phyloP scores from a whole-genome alignment of 2,329 filamentous ascomycete species.

The Phoma herbarum region DNA sequence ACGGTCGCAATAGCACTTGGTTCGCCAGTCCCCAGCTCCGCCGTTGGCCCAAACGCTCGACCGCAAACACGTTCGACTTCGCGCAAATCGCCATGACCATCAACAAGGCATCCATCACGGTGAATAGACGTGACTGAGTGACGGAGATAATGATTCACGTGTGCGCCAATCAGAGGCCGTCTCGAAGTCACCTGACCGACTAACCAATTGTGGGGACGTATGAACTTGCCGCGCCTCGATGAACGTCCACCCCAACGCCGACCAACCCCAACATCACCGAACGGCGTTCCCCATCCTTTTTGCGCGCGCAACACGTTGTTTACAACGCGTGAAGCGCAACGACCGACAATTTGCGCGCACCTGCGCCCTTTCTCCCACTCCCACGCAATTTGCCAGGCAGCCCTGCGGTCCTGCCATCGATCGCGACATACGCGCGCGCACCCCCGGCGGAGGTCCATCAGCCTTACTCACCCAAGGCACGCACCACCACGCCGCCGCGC shows the following conservation, averaged over 20 bases:
- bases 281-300: slow-evolving; percentile 47
- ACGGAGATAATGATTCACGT: background rate
- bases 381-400: slow-evolving; percentile 41
- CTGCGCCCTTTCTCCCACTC: slow-evolving; percentile 32
- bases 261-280: slow-evolving; percentile 44
- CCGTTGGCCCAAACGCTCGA: slow-evolving; percentile 33
- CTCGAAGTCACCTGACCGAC: slow-evolving; percentile 29
- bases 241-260: slow-evolving; percentile 36
- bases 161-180: slow-evolving; percentile 14
- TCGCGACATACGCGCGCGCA: slow-evolving; percentile 45
- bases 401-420: slow-evolving; percentile 27
- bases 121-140: slow-evolving; percentile 4
- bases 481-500: slow-evolving; percentile 40
- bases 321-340: slow-evolving; percentile 45
- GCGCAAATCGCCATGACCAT: slow-evolving; percentile 22
- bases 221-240: slow-evolving; percentile 20
- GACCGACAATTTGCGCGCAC: slow-evolving; percentile 37
- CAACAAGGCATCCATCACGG: slow-evolving; percentile 10
- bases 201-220: slow-evolving; percentile 17
- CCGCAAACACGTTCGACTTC: slow-evolving; percentile 33
- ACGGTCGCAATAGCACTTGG: slow-evolving; percentile 21
- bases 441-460: slow-evolving; percentile 46
- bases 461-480: slow-evolving; percentile 38
- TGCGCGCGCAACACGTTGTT: slow-evolving; percentile 48
- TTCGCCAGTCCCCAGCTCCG: slow-evolving; percentile 16